Base-by-base conservation (phyloP, 2,329 filamentous ascomycete species). In the Cladophialophora immunda region DNA sequence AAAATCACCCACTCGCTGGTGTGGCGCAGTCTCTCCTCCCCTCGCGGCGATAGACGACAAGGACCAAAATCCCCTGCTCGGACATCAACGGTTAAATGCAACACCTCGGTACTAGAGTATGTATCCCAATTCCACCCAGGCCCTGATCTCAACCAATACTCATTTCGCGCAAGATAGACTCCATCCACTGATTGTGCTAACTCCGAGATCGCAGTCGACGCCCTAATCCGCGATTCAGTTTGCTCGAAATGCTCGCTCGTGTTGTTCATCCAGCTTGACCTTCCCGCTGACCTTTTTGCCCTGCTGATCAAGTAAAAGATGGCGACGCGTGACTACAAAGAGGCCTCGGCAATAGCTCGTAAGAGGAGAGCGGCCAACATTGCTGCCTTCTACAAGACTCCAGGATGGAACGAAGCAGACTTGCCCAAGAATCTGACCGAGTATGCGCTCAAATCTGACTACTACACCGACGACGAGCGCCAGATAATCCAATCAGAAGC, bases 401-500 rank as follows among this genome's bases (percentile, higher is more conserved):
- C 71, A 5, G 57, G 52, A 3, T 69, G 68, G 53, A 68, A 72
- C n/a, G 67, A 72, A 56, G 62, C 52, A 50, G 63, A 70, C 27
- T 62, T 73, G 17, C 71, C 71, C 17, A 65, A 67, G 45, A 73
- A 73, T 36, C 58, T 73, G 56, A 70, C 70, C 29, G 70, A 73
- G 27, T 71, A 71, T 55, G 64, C 70, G 8, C 60, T 73, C 36
- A 70, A 73, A 73, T 90, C 86, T 0, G 87, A 86, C 2, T 88
- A 88, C 82, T 88, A 91, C 69, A 86, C 80, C 8, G 45, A 66
- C 9, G 70, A 76, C n/a, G 85, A 87, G 70, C 71, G 86, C 73
- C 80, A 83, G 29, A 85, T 87, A 50, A 84, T 84, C 15, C 73
- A 79, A 38, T 74, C 75, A 0, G 68, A 76, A 50, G 78, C 78